Base-by-base conservation (phyloP, 768 basidiomycete species). In the Suillus plorans region DNA sequence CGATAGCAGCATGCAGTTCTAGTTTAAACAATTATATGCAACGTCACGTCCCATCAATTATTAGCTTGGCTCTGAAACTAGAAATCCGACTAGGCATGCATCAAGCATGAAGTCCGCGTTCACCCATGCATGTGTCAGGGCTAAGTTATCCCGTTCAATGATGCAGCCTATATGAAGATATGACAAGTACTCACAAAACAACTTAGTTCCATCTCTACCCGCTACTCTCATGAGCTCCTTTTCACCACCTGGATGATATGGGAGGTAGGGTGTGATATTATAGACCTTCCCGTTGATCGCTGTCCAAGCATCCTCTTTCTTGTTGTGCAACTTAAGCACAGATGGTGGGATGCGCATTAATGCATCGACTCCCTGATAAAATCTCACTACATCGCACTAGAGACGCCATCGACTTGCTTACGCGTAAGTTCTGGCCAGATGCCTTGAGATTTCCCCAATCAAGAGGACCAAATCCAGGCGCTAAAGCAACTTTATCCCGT, bases 21-120 rank as follows among this genome's bases (percentile, higher is more conserved):
- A 58, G 14, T 64, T 42, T 31, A 63, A 20, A 42, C 37, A 53
- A 57, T 25, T 37, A 47, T 10, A 64, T n/a, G 28, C 50, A 57
- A 50, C 22, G 10, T n/a, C n/a, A 44, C 13, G 57, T 34, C 42
- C 37, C n/a, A 55, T 22, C 37, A 60, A 69, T 71, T 78, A 80
- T 25, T 78, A 74, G 39, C 80, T 77, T 36, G 87, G 84, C 69
- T 94, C 92, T 1, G 89, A 76, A 14, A 95, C 87, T 47, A 99
- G 79, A 71, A 97, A 92, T 18, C 97, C 97, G 44, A 99, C 91
- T 55, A 97, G 80, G 75, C 94, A 98, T 41, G 88, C 84, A 73
- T 98, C 96, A 25, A 99, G 81, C 94, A 99, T 97, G 70, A 90
- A 90, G 60, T 99, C 97, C n/a, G 85, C 86, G 69, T 94, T 98